Base-by-base conservation (phyloP, 352 stramenopile genomes). In the Pythium apleroticum region DNA sequence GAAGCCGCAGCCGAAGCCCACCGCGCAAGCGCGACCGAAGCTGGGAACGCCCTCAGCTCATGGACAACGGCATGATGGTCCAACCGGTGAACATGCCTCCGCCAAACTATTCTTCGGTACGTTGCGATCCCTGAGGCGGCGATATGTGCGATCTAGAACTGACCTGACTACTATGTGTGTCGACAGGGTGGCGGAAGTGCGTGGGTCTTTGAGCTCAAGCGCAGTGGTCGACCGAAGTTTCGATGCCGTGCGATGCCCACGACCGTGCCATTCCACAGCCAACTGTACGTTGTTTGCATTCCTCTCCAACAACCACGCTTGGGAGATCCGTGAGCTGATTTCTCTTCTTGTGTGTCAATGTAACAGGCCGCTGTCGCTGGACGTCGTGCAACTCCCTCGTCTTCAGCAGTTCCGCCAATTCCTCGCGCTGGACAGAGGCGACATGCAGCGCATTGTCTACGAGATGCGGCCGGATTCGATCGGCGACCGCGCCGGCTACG, bases 301-400 rank as follows among this genome's bases (percentile, higher is more conserved):
- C n/a, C n/a, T n/a, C n/a, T n/a, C n/a, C n/a, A n/a, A n/a, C n/a
- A n/a, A n/a, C n/a, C n/a, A n/a, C n/a, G n/a, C n/a, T 37, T 71
- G 8, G 28, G 30, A 33, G 33, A 52, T 9, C 17, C 28, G 63
- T 27, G 30, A 37, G 24, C 17, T 46, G 64, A 56, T 43, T 48
- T 43, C 19, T 59, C 20, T 33, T 37, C 14, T 49, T 12, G 7
- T n/a, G n/a, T n/a, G n/a, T n/a, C n/a, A n/a, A n/a, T n/a, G n/a
- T n/a, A n/a, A n/a, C 43, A 93, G 85, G 17, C 85, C 85, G 1
- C 52, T 84, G 57, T 75, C 76, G 63, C 60, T 94, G 50, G 74
- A 92, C 50, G 77, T 94, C 19, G 68, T 84, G 19, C 69, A 81
- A 52, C 60, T 92, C 24, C 83, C 85, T 15, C 81, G 81, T n/a